Percentiles rank a stretch among this genome's conserved stretches.
phyloP scores from a whole-genome alignment of 169 alveolate genomes.

The Miamiensis avidus region DNA sequence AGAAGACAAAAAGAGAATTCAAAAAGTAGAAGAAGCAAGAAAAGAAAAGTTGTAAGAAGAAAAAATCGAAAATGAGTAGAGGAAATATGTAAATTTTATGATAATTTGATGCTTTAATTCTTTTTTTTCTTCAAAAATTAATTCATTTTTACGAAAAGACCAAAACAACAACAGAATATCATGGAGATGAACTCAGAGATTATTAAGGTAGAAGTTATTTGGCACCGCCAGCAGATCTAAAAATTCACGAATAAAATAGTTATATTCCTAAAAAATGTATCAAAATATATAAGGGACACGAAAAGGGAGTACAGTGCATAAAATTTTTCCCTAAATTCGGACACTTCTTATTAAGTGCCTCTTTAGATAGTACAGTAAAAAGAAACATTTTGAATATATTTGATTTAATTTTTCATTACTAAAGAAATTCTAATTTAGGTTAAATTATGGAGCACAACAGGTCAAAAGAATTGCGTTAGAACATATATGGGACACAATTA shows the following conservation, averaged over 20 bases:
- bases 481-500: constrained; percentile 95
- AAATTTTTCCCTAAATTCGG: constrained; percentile 95
- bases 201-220: constrained; percentile 72
- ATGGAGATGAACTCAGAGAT: constrained; percentile 7
- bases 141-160: not conserved
- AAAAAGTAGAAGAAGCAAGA: constrained; percentile 58
- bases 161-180: not conserved
- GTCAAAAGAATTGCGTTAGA: constrained; percentile 89
- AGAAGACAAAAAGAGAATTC: constrained; percentile 58
- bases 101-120: too few species aligned
- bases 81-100: constrained; percentile 1
- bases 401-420: not conserved
- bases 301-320: constrained; percentile 92
- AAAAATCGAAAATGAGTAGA: constrained; percentile 9
- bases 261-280: constrained; percentile 93
- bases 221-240: constrained; percentile 72
- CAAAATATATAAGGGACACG: constrained; percentile 92
- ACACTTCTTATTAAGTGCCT: constrained; percentile 91
- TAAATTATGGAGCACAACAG: constrained; percentile 95
- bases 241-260: constrained; percentile 72
- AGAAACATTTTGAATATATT: not conserved
- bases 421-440: constrained; percentile 52
- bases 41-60: constrained; percentile 47
- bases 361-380: constrained; percentile 87
- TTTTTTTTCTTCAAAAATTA: too few species aligned